phyloP scores from a whole-genome alignment of 2,329 filamentous ascomycete species.

The Fusarium duplospermum region DNA sequence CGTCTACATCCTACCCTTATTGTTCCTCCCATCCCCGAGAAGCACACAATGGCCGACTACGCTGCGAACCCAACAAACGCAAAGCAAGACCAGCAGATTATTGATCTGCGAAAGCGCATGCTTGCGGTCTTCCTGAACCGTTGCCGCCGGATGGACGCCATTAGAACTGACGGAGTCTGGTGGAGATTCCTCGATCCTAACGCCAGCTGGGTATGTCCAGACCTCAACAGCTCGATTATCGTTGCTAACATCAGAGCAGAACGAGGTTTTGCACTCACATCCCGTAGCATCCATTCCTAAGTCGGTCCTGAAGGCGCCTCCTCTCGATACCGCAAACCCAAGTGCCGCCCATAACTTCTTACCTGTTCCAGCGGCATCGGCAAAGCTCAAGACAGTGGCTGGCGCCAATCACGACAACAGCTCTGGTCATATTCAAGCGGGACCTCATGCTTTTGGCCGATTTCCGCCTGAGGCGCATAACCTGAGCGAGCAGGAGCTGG shows the following conservation, averaged over 20 bases:
- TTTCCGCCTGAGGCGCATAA: slow-evolving; percentile 84
- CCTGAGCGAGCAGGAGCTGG: slow-evolving; percentile 88
- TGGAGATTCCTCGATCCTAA: slow-evolving; percentile 98
- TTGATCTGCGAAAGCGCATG: slow-evolving; percentile 97
- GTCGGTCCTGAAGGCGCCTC: slow-evolving; percentile 93
- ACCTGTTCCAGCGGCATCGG: slow-evolving; percentile 84
- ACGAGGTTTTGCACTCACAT: slow-evolving; percentile 92
- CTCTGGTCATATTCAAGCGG: slow-evolving; percentile 53
- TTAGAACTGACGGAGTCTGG: slow-evolving; percentile 93
- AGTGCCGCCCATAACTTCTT: slow-evolving; percentile 87
- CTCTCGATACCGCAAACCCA: slow-evolving; percentile 92
- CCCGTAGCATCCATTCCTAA: slow-evolving; percentile 93
- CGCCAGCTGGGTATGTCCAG: slow-evolving; percentile 86
- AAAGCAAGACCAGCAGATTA: slow-evolving; percentile 96
- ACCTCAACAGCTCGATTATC: neutral
- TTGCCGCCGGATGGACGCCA: slow-evolving; percentile 91
- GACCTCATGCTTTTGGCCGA: slow-evolving; percentile 74
- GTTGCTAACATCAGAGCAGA: slow-evolving; percentile 63
- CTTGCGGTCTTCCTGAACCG: slow-evolving; percentile 93
- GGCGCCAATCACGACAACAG: slow-evolving; percentile 50
- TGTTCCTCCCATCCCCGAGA: slow-evolving; percentile 97
- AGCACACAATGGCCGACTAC: slow-evolving; percentile 98
- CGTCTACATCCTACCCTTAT: slow-evolving; percentile 94
- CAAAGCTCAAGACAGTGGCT: slow-evolving; percentile 78
- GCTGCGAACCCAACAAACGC: slow-evolving; percentile 97